Conservation (phyloP, 257 asterid genomes). For the Thymus quinquecostatus region DNA sequence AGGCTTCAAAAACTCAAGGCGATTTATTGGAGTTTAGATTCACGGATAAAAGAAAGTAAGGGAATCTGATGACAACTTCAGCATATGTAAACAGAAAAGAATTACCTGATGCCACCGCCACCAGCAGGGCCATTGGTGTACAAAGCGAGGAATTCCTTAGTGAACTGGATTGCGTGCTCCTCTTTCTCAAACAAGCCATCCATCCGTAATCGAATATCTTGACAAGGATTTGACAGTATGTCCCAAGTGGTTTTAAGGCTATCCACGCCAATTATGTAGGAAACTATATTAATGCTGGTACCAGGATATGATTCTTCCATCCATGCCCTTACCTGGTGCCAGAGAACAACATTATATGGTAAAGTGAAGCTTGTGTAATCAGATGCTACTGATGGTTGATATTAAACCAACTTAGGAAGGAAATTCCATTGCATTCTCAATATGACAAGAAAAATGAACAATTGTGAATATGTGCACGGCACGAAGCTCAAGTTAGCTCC, state of each 20-base stretch:
- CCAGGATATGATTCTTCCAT: constrained; percentile 82
- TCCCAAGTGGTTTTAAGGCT: constrained; percentile 62
- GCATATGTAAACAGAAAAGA: background rate
- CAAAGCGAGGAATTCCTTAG: constrained; percentile 80
- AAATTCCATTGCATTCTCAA: constrained; percentile 22
- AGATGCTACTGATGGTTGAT: constrained; percentile 20
- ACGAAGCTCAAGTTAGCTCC: constrained; percentile 11
- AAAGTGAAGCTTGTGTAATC: constrained; percentile 18
- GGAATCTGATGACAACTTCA: background rate
- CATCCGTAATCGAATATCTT: constrained; percentile 81
- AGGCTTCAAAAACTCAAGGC: background rate
- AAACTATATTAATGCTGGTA: constrained; percentile 46
- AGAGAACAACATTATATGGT: constrained; percentile 23
- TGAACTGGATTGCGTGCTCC: constrained; percentile 77
- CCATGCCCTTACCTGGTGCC: constrained; percentile 87
- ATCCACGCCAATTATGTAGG: constrained; percentile 89
- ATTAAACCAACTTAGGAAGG: constrained; percentile 6
- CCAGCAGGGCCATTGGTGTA: constrained; percentile 99
- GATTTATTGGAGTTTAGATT: constrained; percentile 7
- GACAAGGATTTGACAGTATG: constrained; percentile 37
- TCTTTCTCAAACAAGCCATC: constrained; percentile 92
- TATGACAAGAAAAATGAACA: background rate
- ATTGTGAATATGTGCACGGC: constrained; percentile 1
- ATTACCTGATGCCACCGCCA: constrained; percentile 93
- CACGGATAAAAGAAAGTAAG: background rate